These are phyloP conservation scores for Coleophoma cylindrospora DNA, from an alignment of 2,329 filamentous ascomycete genomes.

Conservation along the genomic window DNA sequence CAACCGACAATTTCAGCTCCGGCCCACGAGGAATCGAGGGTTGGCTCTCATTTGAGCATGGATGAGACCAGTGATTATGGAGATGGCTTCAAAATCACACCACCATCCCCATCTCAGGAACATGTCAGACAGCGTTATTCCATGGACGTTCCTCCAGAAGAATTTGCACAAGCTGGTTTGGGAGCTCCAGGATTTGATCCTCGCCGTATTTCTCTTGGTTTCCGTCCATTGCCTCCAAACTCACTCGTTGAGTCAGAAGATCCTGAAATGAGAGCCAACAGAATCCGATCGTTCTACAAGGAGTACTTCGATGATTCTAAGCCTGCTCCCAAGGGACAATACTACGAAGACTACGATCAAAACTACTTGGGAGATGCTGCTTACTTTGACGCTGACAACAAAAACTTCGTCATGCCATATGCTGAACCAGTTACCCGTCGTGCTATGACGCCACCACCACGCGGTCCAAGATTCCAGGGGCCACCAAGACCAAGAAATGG, in stretches of 20 bases:
- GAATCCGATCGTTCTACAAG: slow-evolving; percentile 98
- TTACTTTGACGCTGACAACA: slow-evolving; percentile 62
- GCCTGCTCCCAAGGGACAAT: slow-evolving; percentile 35
- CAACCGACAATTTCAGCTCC: slow-evolving; percentile 26
- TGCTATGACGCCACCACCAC: slow-evolving; percentile 91
- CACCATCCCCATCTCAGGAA: slow-evolving; percentile 34
- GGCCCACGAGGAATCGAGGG: slow-evolving; percentile 30
- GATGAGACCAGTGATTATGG: slow-evolving; percentile 50
- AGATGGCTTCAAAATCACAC: slow-evolving; percentile 40
- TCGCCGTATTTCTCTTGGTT: slow-evolving; percentile 60
- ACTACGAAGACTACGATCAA: slow-evolving; percentile 73
- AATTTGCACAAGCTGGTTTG: slow-evolving; percentile 36
- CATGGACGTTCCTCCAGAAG: slow-evolving; percentile 28
- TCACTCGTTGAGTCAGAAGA: slow-evolving; percentile 78
- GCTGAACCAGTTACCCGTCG: slow-evolving; percentile 81
- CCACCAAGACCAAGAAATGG: slow-evolving; percentile 12
- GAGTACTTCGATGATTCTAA: slow-evolving; percentile 94
- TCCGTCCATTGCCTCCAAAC: slow-evolving; percentile 84
- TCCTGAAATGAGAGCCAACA: slow-evolving; percentile 89
- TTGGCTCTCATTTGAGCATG: slow-evolving; percentile 24
- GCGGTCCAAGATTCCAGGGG: slow-evolving; percentile 32
- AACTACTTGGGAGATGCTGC: slow-evolving; percentile 64
- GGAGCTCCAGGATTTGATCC: slow-evolving; percentile 49
- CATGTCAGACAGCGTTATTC: slow-evolving; percentile 22
- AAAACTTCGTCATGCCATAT: slow-evolving; percentile 74